Conservation (phyloP, 75 land plant species). For the Sequoia sempervirens region DNA sequence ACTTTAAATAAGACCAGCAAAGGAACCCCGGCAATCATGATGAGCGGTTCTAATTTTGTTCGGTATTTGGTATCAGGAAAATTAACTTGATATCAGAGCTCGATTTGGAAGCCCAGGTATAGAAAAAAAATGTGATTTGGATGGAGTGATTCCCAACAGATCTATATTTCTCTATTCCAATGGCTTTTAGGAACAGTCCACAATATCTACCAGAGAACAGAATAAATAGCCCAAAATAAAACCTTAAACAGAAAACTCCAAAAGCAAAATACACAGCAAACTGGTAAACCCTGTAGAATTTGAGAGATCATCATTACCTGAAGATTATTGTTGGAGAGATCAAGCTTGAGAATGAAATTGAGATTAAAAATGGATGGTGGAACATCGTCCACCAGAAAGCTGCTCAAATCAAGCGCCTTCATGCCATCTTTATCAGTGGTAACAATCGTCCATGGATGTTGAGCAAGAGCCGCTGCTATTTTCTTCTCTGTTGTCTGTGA, state of each 20-base stretch:
- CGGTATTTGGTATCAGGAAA: no score
- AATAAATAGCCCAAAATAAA: not conserved
- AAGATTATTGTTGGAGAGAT: constrained; percentile 53
- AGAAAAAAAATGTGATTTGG: no score
- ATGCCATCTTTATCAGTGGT: not conserved
- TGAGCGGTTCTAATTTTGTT: no score
- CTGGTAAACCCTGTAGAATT: not conserved
- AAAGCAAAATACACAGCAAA: not conserved
- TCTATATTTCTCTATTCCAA: no score
- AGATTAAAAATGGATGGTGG: constrained; percentile 25
- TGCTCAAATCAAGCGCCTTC: constrained; percentile 45
- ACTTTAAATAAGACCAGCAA: no score
- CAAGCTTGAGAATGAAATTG: constrained; percentile 30
- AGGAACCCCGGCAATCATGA: no score
- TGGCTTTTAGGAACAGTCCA: no score
- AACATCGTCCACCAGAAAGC: constrained; percentile 25
- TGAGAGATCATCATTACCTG: constrained; percentile 28
- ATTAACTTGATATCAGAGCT: no score
- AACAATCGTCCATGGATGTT: not conserved
- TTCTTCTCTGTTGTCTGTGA: not conserved
- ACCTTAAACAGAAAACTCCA: not conserved
- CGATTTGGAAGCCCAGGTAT: no score
- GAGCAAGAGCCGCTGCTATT: not conserved
- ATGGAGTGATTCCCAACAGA: no score
- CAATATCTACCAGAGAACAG: no score